Base-by-base conservation (phyloP, 768 basidiomycete species). In the Psilocybe cyanescens region DNA sequence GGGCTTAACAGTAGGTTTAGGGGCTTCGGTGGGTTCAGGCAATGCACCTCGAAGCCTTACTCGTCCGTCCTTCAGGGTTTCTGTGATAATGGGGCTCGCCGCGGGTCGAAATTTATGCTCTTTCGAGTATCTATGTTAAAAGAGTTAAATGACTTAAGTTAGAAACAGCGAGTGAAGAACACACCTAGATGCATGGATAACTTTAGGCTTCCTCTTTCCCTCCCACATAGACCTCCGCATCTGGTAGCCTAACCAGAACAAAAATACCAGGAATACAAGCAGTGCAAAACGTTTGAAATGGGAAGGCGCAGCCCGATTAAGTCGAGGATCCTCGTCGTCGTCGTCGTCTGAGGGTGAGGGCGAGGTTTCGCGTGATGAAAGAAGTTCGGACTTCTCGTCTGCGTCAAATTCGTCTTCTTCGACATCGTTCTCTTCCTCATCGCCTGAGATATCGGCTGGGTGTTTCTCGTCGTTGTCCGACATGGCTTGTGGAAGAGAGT, bases 31-130 rank as follows among this genome's bases (percentile, higher is more conserved):
- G 1, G 79, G 76, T 11, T 77, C 73, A 2, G 87, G 83, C 9
- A 74, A 73, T 1, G 90, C 92, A 0, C 94, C 94, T n/a, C 92
- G 77, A 41, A 95, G 67, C 8, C 86, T 80, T 7, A 85, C 74
- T 3, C 85, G 80, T 0, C 92, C 92, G 64, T 92, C 91, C 64
- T 85, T 84, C 62, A 95, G 75, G 17, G 77, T 81, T 70, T 94
- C 91, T 0, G 90, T 94, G 65, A 95, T 82, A 46, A 95, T 78
- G 9, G 94, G 92, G 61, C 90, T 93, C 5, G 93, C 92, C 9
- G 94, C 94, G 0, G 94, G 93, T 24, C 93, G 80, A 71, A 83
- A 94, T 73, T 88, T 92, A 78, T 83, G 84, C 68, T 93, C 88
- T 62, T 90, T 88, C 11, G 91, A 94, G 70, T 95, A 95, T 63